These are phyloP conservation scores for Zoysia japonica DNA, from an alignment of 176 grass and related monocot species.

Conservation along the genomic window DNA sequence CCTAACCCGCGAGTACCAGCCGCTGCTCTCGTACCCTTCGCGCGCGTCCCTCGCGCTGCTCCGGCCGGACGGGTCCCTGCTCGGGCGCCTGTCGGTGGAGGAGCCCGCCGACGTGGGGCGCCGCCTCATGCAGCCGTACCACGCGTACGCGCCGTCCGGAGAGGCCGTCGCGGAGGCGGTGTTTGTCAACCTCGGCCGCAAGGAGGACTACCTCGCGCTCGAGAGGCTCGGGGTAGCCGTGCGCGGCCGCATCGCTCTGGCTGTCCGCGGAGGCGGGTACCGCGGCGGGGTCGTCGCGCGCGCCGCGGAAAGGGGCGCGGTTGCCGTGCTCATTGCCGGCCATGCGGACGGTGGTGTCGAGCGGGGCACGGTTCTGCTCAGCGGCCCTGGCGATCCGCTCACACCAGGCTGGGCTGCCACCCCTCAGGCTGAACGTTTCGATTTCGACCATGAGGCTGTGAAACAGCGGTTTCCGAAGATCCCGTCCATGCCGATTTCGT, in stretches of 20 bases:
- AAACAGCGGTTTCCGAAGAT: slow-evolving; percentile 64
- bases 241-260: slow-evolving; percentile 55
- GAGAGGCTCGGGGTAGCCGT: slow-evolving; percentile 54
- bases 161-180: slow-evolving; percentile 58
- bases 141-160: slow-evolving; percentile 82
- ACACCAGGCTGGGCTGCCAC: slow-evolving; percentile 83
- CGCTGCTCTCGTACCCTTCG: slow-evolving; percentile 76
- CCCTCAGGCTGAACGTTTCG: slow-evolving; percentile 49
- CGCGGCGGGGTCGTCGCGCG: slow-evolving; percentile 69
- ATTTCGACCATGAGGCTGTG: slow-evolving; percentile 47
- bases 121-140: slow-evolving; percentile 62
- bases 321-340: slow-evolving; percentile 66
- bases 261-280: slow-evolving; percentile 56
- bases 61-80: slow-evolving; percentile 42
- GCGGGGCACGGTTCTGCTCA: slow-evolving; percentile 73
- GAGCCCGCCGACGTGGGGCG: slow-evolving; percentile 62
- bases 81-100: slow-evolving; percentile 43
- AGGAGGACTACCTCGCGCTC: slow-evolving; percentile 66
- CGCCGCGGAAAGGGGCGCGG: slow-evolving; percentile 64
- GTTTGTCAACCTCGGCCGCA: slow-evolving; percentile 79
- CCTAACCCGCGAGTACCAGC: slow-evolving; percentile 51
- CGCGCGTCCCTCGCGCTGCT: slow-evolving; percentile 73
- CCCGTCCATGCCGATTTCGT: slow-evolving; percentile 85
- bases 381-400: slow-evolving; percentile 72
- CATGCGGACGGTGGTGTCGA: slow-evolving; percentile 70